Conservation (phyloP, 768 basidiomycete species). For the Fomitopsis pulvina region DNA sequence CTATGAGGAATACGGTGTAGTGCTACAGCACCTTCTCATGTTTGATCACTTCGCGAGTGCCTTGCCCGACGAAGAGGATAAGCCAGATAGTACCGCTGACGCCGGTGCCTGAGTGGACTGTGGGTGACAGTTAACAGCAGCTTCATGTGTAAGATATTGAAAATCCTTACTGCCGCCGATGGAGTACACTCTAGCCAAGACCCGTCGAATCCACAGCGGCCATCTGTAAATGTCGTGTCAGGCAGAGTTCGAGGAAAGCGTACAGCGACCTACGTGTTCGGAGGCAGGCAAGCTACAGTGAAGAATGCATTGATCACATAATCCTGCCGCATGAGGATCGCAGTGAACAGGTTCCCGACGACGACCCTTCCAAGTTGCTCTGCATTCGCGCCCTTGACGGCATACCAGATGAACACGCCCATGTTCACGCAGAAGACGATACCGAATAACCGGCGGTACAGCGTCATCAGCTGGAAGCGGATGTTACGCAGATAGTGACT, state of each 20-base stretch:
- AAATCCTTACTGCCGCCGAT: conserved; percentile 37
- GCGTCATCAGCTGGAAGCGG: conserved; percentile 43
- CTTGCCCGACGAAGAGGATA: conserved; percentile 40
- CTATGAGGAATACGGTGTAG: not conserved
- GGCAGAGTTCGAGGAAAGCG: not conserved
- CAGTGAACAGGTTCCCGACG: conserved; percentile 35
- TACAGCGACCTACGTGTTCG: conserved; percentile 34
- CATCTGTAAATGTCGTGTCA: conserved; percentile 27
- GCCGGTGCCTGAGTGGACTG: conserved; percentile 44
- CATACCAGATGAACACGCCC: conserved; percentile 35
- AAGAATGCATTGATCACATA: conserved; percentile 51
- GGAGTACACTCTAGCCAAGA: conserved; percentile 47
- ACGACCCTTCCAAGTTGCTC: conserved; percentile 27
- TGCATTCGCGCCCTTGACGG: conserved; percentile 24
- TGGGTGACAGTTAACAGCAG: not conserved
- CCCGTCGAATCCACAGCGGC: conserved; percentile 44
- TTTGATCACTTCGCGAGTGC: conserved; percentile 38
- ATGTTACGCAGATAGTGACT: conserved; percentile 38
- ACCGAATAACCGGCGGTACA: conserved; percentile 47
- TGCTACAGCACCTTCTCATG: conserved; percentile 27
- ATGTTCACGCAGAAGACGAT: conserved; percentile 44
- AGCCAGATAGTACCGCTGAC: conserved; percentile 49
- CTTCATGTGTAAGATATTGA: not conserved
- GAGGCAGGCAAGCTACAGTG: conserved; percentile 40
- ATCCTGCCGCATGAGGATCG: conserved; percentile 37